phyloP scores from a whole-genome alignment of 306 rosid species.

The Trichosanthes truncata region DNA sequence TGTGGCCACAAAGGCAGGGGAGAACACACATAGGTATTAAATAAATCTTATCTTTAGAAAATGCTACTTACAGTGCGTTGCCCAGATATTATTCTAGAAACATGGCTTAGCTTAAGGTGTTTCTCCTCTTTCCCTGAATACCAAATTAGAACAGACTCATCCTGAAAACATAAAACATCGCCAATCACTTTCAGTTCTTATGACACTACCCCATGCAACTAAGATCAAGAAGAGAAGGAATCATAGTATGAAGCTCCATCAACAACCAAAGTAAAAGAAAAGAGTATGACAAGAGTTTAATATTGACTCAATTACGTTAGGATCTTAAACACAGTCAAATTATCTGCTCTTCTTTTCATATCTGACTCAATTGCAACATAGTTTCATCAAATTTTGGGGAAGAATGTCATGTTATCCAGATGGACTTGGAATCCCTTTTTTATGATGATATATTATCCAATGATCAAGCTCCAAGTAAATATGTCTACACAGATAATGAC shows the following conservation, averaged over 20 bases:
- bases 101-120: conserved; percentile 81
- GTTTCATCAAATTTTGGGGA: background rate
- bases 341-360: background rate
- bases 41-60: conserved; percentile 2
- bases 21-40: background rate
- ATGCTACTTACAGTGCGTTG: conserved; percentile 83
- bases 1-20: background rate
- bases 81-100: conserved; percentile 94
- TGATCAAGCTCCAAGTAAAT: background rate
- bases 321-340: background rate
- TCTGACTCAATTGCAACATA: background rate
- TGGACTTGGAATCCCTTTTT: conserved; percentile 1
- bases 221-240: background rate
- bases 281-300: background rate
- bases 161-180: conserved; percentile 47
- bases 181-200: background rate
- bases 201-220: background rate
- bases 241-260: background rate
- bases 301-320: background rate
- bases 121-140: conserved; percentile 97
- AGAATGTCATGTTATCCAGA: background rate
- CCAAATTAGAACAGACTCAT: conserved; percentile 93
- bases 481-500: background rate
- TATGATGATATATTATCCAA: background rate
- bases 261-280: background rate